phyloP scores from a whole-genome alignment of 2,329 filamentous ascomycete genomes.

The Ophiostoma novo-ulmi region DNA sequence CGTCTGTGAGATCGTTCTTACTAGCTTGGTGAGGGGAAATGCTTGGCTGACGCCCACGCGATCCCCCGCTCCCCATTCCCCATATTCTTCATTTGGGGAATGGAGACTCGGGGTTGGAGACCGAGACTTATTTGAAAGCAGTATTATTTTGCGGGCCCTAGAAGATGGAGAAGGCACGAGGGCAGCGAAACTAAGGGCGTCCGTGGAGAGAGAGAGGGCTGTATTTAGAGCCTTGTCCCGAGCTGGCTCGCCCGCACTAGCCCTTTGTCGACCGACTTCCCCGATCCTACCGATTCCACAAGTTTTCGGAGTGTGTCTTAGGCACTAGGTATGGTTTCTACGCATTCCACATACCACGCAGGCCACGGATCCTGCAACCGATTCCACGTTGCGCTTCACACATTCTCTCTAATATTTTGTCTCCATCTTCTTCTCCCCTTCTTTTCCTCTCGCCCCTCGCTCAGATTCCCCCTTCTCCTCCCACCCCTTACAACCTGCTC shows the following conservation, averaged over 20 bases:
- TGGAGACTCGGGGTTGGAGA: conserved; percentile 13
- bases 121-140: not conserved
- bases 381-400: not conserved
- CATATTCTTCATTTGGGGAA: not conserved
- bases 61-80: conserved; percentile 11
- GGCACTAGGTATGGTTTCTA: conserved; percentile 9
- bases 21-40: conserved; percentile 14
- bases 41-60: conserved; percentile 1
- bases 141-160: conserved; percentile 13
- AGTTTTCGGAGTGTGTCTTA: conserved; percentile 1
- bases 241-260: conserved; percentile 13
- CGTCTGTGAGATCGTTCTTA: not conserved
- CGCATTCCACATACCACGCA: conserved; percentile 8
- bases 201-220: not conserved
- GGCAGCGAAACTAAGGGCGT: not conserved
- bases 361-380: not conserved
- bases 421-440: not conserved
- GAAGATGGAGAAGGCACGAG: conserved; percentile 12
- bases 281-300: conserved; percentile 9
- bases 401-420: not conserved
- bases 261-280: not conserved
- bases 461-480: not conserved
- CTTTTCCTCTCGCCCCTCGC: not conserved
- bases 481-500: not conserved
- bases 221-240: not conserved